Percentiles rank a stretch among this genome's conserved stretches.
Evolutionary conservation across 1,284 basidiomycete species (phyloP).

Genomic region (Apiotrichum siamense): DNA sequence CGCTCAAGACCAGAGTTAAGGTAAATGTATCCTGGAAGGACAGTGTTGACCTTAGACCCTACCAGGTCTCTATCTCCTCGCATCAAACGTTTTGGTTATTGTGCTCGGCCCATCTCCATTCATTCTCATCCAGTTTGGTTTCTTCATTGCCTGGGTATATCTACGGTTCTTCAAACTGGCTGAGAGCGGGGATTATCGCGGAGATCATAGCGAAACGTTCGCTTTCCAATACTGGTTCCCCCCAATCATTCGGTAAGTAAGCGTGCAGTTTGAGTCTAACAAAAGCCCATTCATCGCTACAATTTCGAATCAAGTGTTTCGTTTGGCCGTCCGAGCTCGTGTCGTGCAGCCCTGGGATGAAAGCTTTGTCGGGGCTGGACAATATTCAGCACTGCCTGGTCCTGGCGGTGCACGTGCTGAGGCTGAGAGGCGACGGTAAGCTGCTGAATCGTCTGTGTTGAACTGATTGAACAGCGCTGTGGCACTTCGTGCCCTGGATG

Average conservation of each 20-base stretch:
- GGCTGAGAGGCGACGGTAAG: slow-evolving; percentile 81
- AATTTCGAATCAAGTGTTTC: slow-evolving; percentile 64
- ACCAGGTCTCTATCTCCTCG: slow-evolving; percentile 86
- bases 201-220: slow-evolving; percentile 93
- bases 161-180: slow-evolving; percentile 93
- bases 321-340: slow-evolving; percentile 56
- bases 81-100: slow-evolving; percentile 83
- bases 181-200: slow-evolving; percentile 53
- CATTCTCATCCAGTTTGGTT: slow-evolving; percentile 96
- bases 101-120: slow-evolving; percentile 87
- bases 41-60: slow-evolving; percentile 55
- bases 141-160: slow-evolving; percentile 93
- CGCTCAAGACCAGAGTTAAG: slow-evolving; percentile 83
- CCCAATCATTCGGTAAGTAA: slow-evolving; percentile 77
- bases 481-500: slow-evolving; percentile 92
- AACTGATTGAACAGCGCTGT: slow-evolving; percentile 58
- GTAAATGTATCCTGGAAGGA: slow-evolving; percentile 47
- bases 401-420: slow-evolving; percentile 84
- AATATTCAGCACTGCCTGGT: slow-evolving; percentile 58
- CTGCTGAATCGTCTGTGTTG: neutral
- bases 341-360: slow-evolving; percentile 73
- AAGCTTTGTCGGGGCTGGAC: slow-evolving; percentile 57
- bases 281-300: slow-evolving; percentile 54
- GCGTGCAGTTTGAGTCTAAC: too few species aligned
- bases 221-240: slow-evolving; percentile 97